These are phyloP conservation scores for Psilocybe mexicana DNA, from an alignment of 1,284 basidiomycete genomes.

Conservation along the genomic window DNA sequence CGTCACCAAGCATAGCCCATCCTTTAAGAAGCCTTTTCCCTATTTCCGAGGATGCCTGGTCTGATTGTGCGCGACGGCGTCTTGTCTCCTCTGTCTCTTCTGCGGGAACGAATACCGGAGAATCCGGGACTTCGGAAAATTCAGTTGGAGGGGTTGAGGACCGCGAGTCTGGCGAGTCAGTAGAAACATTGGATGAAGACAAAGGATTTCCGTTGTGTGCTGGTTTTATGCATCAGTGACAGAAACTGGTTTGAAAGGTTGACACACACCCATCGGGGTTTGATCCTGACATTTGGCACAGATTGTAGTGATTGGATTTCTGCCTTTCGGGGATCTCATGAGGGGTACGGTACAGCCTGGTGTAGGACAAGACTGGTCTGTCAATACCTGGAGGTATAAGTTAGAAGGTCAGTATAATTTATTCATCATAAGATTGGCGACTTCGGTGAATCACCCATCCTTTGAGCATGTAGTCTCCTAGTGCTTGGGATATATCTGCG, in stretches of 20 bases:
- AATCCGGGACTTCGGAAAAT: conserved; percentile 57
- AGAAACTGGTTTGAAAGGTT: background rate
- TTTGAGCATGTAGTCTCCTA: conserved; percentile 73
- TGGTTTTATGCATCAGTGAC: background rate
- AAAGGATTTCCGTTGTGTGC: conserved; percentile 6
- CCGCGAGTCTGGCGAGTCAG: conserved; percentile 52
- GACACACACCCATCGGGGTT: conserved; percentile 7
- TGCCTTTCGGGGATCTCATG: conserved; percentile 62
- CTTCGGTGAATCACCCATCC: conserved; percentile 60
- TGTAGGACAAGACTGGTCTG: conserved; percentile 60
- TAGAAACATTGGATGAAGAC: conserved; percentile 44
- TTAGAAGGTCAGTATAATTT: background rate
- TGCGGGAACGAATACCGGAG: conserved; percentile 60
- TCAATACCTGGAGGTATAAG: conserved; percentile 51
- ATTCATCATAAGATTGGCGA: background rate
- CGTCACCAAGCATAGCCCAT: conserved; percentile 84
- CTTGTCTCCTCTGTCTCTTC: conserved; percentile 63
- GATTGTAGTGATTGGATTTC: conserved; percentile 46
- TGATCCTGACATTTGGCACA: conserved; percentile 62
- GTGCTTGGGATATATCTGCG: conserved; percentile 54
- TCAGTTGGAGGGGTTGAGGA: conserved; percentile 77
- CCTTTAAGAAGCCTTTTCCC: conserved; percentile 75
- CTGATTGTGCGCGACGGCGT: conserved; percentile 75
- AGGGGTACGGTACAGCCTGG: conserved; percentile 63
- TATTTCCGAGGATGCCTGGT: conserved; percentile 75